These are phyloP conservation scores for Xylaria sp. DNA, from an alignment of 2,329 filamentous ascomycete genomes.

Conservation along the genomic window DNA sequence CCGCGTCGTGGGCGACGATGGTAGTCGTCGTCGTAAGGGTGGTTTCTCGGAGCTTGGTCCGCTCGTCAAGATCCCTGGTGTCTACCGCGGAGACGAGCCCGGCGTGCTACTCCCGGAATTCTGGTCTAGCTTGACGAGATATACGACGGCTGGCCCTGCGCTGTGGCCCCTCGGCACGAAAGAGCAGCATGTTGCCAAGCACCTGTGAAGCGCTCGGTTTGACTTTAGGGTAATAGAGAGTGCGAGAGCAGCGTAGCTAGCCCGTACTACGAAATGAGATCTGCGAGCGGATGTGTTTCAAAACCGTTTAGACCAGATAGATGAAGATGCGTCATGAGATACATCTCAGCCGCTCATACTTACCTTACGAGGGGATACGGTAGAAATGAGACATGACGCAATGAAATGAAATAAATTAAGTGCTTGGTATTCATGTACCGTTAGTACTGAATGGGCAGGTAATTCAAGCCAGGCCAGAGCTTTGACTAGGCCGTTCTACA, in stretches of 20 bases:
- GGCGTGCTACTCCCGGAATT: constrained; percentile 42
- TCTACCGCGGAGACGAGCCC: constrained; percentile 37
- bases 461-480: neutral
- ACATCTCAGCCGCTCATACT: neutral
- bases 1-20: constrained; percentile 14
- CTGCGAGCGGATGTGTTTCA: neutral
- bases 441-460: neutral
- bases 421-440: neutral
- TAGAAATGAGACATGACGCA: neutral
- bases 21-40: neutral
- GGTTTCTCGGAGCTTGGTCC: constrained; percentile 17
- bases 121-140: constrained; percentile 40
- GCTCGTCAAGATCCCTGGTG: constrained; percentile 38
- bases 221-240: neutral
- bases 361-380: neutral
- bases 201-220: neutral
- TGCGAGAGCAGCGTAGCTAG: neutral
- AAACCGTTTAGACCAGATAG: neutral
- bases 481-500: neutral
- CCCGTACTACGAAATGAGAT: neutral
- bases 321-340: neutral
- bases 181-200: constrained; percentile 35
- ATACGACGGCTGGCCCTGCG: constrained; percentile 39
- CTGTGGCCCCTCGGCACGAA: constrained; percentile 38
- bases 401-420: neutral